These are phyloP conservation scores for Reticulascus tulasneorum DNA, from an alignment of 2,329 filamentous ascomycete species.

Conservation along the genomic window DNA sequence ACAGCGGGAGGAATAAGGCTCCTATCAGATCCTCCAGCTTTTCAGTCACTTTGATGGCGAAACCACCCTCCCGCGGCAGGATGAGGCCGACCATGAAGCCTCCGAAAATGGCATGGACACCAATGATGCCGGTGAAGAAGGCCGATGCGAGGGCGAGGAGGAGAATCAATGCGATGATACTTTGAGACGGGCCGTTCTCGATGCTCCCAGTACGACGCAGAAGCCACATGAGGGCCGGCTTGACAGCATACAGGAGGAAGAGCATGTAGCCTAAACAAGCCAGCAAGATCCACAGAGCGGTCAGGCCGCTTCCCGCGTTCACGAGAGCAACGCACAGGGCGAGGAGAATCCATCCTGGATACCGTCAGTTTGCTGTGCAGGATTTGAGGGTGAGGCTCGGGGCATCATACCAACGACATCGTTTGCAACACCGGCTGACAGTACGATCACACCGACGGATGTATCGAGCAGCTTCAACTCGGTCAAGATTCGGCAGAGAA, in stretches of 20 bases:
- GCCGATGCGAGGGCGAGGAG: slow-evolving; percentile 73
- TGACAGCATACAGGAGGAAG: slow-evolving; percentile 68
- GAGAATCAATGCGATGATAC: slow-evolving; percentile 77
- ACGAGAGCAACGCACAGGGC: slow-evolving; percentile 91
- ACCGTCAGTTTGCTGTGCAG: too few relatives aligned
- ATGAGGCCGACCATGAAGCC: slow-evolving; percentile 87
- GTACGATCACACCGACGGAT: slow-evolving; percentile 79
- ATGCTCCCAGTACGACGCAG: slow-evolving; percentile 71
- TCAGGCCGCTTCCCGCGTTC: slow-evolving; percentile 77
- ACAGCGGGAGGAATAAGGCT: slow-evolving; percentile 80
- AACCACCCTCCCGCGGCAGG: slow-evolving; percentile 83
- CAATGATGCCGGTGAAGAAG: slow-evolving; percentile 87
- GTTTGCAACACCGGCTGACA: slow-evolving; percentile 89
- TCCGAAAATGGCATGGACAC: slow-evolving; percentile 91
- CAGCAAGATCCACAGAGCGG: slow-evolving; percentile 80
- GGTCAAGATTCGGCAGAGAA: slow-evolving; percentile 88
- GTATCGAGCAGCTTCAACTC: slow-evolving; percentile 83
- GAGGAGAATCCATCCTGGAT: slow-evolving; percentile 88
- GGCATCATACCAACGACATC: slow-evolving; percentile 65
- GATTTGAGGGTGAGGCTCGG: too few relatives aligned
- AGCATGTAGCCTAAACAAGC: slow-evolving; percentile 70
- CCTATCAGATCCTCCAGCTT: slow-evolving; percentile 91
- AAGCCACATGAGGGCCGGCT: slow-evolving; percentile 70
- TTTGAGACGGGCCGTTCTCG: slow-evolving; percentile 83
- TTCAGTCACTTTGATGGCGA: slow-evolving; percentile 85